These are phyloP conservation scores for Fennellomyces sp. DNA, from an alignment of 371 early-diverging fungal species.

Conservation along the genomic window DNA sequence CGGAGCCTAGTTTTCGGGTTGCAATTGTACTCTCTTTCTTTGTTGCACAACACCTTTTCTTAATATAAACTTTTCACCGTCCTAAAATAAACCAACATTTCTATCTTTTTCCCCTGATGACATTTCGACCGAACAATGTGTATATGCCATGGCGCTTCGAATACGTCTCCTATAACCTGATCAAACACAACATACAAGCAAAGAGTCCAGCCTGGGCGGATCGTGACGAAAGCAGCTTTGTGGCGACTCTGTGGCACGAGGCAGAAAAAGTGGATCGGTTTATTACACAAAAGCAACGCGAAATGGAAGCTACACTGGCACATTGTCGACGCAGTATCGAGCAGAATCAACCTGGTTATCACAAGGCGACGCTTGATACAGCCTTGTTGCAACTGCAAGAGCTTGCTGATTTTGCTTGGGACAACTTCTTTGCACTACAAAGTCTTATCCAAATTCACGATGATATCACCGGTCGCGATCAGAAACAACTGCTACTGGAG, in stretches of 20 bases:
- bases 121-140: conserved; percentile 15
- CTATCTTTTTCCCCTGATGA: background rate
- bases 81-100: background rate
- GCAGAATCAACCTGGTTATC: conserved; percentile 38
- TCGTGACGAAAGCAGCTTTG: conserved; percentile 76
- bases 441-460: conserved; percentile 92
- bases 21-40: background rate
- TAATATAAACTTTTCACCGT: background rate
- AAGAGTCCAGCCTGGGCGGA: conserved; percentile 55
- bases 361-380: conserved; percentile 19
- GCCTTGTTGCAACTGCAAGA: conserved; percentile 71
- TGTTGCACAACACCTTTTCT: background rate
- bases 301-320: conserved; percentile 70
- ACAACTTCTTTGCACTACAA: conserved; percentile 89
- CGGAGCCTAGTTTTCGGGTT: background rate
- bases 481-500: conserved; percentile 58
- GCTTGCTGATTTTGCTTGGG: conserved; percentile 82
- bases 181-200: conserved; percentile 38
- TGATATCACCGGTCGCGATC: conserved; percentile 57
- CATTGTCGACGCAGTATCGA: conserved; percentile 68
- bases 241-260: conserved; percentile 71
- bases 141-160: conserved; percentile 47
- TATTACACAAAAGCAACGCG: conserved; percentile 75
- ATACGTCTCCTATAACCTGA: conserved; percentile 39
- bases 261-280: conserved; percentile 88